Evolutionary conservation across 371 early-diverging fungal species (phyloP).

Genomic region (Conidiobolus incongruus): DNA sequence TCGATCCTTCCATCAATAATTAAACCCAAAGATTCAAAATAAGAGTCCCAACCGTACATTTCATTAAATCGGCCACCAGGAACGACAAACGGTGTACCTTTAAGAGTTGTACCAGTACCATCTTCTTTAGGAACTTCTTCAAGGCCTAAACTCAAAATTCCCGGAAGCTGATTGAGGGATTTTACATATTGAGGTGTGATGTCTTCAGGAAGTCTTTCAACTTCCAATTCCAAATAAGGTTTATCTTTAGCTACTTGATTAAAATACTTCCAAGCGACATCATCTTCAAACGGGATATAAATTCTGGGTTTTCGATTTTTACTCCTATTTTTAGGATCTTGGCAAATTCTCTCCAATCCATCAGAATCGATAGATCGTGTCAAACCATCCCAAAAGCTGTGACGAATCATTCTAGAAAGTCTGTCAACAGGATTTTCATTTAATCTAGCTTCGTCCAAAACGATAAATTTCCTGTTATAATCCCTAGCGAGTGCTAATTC

Average conservation of each 20-base stretch:
- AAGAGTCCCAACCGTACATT: constrained; percentile 97
- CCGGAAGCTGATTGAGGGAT: constrained; percentile 68
- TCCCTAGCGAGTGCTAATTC: constrained; percentile 82
- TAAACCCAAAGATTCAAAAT: constrained; percentile 81
- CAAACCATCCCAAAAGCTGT: constrained; percentile 84
- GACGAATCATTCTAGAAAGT: constrained; percentile 69
- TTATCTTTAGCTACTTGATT: constrained; percentile 28
- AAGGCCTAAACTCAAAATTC: constrained; percentile 73
- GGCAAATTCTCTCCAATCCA: constrained; percentile 70
- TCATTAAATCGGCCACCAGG: constrained; percentile 97
- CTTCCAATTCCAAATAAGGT: constrained; percentile 50
- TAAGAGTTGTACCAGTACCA: constrained; percentile 19
- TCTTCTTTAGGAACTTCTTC: constrained; percentile 24
- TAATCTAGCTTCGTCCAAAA: constrained; percentile 64
- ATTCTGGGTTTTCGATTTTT: constrained; percentile 57
- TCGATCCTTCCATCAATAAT: constrained; percentile 61
- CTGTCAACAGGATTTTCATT: constrained; percentile 88
- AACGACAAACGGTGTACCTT: constrained; percentile 82
- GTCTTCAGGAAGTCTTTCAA: constrained; percentile 57
- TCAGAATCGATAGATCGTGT: constrained; percentile 83
- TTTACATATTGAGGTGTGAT: constrained; percentile 82
- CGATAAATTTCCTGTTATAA: constrained; percentile 61
- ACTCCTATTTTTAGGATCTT: constrained; percentile 80
- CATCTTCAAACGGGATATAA: constrained; percentile 71
- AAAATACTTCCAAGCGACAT: constrained; percentile 58